phyloP scores from a whole-genome alignment of 345 rosid species.

The Orychophragmus violaceus region DNA sequence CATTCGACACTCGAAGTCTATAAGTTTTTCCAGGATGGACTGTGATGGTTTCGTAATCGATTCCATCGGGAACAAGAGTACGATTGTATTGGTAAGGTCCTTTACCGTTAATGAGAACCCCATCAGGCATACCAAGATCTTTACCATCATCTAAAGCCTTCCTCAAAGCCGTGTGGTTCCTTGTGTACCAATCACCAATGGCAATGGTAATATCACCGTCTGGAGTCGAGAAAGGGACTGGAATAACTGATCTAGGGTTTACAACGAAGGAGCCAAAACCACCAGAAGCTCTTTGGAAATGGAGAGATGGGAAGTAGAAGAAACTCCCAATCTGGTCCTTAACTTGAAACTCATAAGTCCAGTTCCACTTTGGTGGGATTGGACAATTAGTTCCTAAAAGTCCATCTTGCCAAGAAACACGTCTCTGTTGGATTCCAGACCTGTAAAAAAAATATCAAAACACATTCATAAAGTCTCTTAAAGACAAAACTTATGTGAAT shows the following conservation, averaged over 20 bases:
- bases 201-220: slow-evolving; percentile 67
- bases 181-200: slow-evolving; percentile 95
- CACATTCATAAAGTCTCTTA: background rate
- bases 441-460: slow-evolving; percentile 25
- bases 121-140: slow-evolving; percentile 93
- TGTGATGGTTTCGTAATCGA: slow-evolving; percentile 63
- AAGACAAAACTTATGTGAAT: background rate
- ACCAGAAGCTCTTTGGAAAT: slow-evolving; percentile 93
- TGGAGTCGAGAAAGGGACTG: slow-evolving; percentile 80
- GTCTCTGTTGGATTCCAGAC: slow-evolving; percentile 92
- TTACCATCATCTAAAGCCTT: slow-evolving; percentile 84
- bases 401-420: slow-evolving; percentile 99
- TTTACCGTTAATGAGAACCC: slow-evolving; percentile 95
- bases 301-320: slow-evolving; percentile 96
- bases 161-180: slow-evolving; percentile 93
- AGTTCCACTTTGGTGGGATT: slow-evolving; percentile 98
- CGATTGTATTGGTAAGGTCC: slow-evolving; percentile 88
- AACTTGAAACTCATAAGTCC: slow-evolving; percentile 99
- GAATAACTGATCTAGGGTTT: slow-evolving; percentile 68
- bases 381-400: slow-evolving; percentile 92
- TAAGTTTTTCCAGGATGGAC: slow-evolving; percentile 96
- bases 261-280: slow-evolving; percentile 84
- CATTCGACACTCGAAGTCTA: slow-evolving; percentile 85
- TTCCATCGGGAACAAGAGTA: slow-evolving; percentile 75
- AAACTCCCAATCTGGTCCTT: slow-evolving; percentile 98